A percentile compares a stretch with the other conserved stretches of the same genome.
These are phyloP conservation scores for Fraxinus excelsior DNA, from an alignment of 257 asterid species.

Conservation along the genomic window DNA sequence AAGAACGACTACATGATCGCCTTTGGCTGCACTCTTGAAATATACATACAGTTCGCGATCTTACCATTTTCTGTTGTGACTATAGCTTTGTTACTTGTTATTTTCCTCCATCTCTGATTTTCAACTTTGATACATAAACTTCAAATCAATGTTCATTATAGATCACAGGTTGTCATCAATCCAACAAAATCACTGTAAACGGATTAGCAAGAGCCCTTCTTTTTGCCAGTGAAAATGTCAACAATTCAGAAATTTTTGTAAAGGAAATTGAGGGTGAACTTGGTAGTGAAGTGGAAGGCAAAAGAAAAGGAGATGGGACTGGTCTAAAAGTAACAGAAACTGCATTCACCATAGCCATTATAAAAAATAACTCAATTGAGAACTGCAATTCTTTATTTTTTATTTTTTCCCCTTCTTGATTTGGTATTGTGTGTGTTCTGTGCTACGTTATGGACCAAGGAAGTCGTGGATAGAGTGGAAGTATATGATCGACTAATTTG, in stretches of 20 bases:
- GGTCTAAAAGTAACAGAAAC: slow-evolving; percentile 40
- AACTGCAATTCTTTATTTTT: not conserved
- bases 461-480: no score
- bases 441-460: no score
- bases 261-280: no score
- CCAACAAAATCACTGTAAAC: not conserved
- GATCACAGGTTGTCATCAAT: not conserved
- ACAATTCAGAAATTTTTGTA: no score
- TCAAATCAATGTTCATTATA: not conserved
- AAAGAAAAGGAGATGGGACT: slow-evolving; percentile 26
- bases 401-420: no score
- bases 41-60: not conserved
- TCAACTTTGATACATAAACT: not conserved
- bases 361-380: not conserved
- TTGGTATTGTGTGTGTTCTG: no score
- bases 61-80: not conserved
- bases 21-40: slow-evolving; percentile 84
- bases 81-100: not conserved
- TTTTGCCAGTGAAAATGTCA: no score
- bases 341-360: slow-evolving; percentile 59
- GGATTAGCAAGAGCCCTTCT: no score
- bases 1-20: slow-evolving; percentile 84
- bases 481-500: no score
- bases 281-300: no score
- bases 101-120: not conserved